Percentiles rank a stretch among this genome's conserved stretches.
Conservation (phyloP, 768 basidiomycete genomes). For the Nidularia sp. region DNA sequence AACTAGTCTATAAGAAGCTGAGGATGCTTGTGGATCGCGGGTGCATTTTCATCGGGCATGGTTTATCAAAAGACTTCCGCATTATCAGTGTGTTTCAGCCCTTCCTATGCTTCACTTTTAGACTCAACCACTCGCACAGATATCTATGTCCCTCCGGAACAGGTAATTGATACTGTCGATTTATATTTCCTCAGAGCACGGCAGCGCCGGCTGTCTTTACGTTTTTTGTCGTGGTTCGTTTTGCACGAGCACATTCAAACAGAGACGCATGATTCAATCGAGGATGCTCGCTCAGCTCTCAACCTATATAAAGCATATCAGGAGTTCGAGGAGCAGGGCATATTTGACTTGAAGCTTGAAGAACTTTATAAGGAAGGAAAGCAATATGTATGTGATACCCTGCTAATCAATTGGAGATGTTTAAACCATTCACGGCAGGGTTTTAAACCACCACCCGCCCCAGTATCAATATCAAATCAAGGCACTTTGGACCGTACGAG, state of each 20-base stretch:
- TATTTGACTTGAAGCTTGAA: conserved; percentile 86
- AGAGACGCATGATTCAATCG: conserved; percentile 97
- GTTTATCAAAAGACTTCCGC: conserved; percentile 94
- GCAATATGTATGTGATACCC: conserved; percentile 51
- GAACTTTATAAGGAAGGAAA: conserved; percentile 77
- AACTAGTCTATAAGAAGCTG: conserved; percentile 98
- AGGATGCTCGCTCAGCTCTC: conserved; percentile 87
- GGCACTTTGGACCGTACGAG: background rate
- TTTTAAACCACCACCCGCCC: conserved; percentile 49
- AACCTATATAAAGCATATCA: conserved; percentile 81
- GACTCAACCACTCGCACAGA: conserved; percentile 41
- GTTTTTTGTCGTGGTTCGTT: conserved; percentile 95
- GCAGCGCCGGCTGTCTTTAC: conserved; percentile 84
- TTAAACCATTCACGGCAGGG: conserved; percentile 26
- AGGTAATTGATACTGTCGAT: conserved; percentile 96
- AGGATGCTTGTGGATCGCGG: conserved; percentile 89
- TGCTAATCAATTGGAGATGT: background rate
- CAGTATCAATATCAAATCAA: conserved; percentile 3
- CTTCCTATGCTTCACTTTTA: background rate
- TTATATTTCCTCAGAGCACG: conserved; percentile 83
- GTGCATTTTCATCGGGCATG: conserved; percentile 97
- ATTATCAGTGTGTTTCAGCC: conserved; percentile 78
- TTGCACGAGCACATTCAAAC: conserved; percentile 88
- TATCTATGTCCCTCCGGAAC: conserved; percentile 91
- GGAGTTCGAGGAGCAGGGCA: conserved; percentile 66